phyloP scores from a whole-genome alignment of 2,329 filamentous ascomycete species.

The Cladosporium sp. region DNA sequence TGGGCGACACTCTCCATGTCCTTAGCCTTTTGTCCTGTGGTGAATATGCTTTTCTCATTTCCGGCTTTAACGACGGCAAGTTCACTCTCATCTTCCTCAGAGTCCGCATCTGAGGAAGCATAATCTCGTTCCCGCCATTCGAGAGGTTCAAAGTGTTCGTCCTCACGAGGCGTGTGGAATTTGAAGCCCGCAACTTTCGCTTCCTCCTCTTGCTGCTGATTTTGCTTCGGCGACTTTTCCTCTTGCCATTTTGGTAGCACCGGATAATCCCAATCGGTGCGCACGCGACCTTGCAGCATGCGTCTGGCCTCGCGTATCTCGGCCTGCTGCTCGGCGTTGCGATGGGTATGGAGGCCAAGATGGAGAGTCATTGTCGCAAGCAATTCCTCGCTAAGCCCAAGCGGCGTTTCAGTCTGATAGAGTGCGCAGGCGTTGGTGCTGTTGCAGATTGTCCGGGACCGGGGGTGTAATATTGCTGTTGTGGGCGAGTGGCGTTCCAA shows the following conservation, averaged over 20 bases:
- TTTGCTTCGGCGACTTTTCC: background rate
- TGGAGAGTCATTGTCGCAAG: constrained; percentile 26
- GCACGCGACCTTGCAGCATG: constrained; percentile 39
- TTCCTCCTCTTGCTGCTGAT: constrained; percentile 2
- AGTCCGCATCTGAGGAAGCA: constrained; percentile 25
- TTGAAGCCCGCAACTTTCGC: constrained; percentile 27
- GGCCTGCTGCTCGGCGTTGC: constrained; percentile 26
- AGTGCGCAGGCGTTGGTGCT: background rate
- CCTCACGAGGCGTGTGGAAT: constrained; percentile 18
- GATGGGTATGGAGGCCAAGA: constrained; percentile 24
- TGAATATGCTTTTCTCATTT: constrained; percentile 16
- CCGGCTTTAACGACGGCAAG: constrained; percentile 12
- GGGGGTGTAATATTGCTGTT: background rate
- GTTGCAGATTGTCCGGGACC: background rate
- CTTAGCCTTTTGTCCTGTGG: constrained; percentile 39
- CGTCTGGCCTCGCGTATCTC: constrained; percentile 40
- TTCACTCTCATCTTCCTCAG: constrained; percentile 28
- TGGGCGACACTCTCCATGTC: constrained; percentile 41
- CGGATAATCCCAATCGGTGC: constrained; percentile 45
- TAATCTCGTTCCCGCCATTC: constrained; percentile 44
- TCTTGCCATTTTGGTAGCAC: constrained; percentile 26
- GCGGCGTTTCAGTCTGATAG: background rate
- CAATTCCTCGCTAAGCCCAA: background rate
- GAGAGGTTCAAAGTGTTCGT: constrained; percentile 25
- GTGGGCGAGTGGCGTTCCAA: background rate